Evolutionary conservation across 2,329 filamentous ascomycete genomes (phyloP).

Genomic region (Pyrenochaeta sp.): DNA sequence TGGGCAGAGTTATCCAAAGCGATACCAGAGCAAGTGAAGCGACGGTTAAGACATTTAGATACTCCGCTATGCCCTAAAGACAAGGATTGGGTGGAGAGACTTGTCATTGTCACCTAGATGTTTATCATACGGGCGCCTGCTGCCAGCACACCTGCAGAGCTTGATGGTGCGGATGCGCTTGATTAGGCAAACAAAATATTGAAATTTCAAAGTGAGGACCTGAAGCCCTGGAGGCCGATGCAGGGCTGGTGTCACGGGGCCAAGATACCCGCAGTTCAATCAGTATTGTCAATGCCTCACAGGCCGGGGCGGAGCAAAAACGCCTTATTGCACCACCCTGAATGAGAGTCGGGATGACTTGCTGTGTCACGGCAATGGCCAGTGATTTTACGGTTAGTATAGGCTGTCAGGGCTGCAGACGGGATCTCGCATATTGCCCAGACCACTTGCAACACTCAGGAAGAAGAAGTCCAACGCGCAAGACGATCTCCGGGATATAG

Average conservation of each 20-base stretch:
- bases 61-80: conserved; percentile 24
- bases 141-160: conserved; percentile 44
- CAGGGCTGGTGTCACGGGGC: conserved; percentile 26
- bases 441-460: conserved; percentile 25
- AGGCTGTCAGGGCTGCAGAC: conserved; percentile 18
- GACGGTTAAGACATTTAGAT: conserved; percentile 43
- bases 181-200: conserved; percentile 39
- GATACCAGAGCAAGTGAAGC: conserved; percentile 42
- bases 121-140: conserved; percentile 34
- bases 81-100: conserved; percentile 31
- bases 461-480: conserved; percentile 10
- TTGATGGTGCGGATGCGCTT: conserved; percentile 32
- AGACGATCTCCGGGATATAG: background rate
- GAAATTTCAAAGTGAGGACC: conserved; percentile 18
- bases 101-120: conserved; percentile 42
- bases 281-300: conserved; percentile 19
- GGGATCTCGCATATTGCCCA: conserved; percentile 36
- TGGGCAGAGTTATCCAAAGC: conserved; percentile 23
- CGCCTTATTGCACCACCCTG: conserved; percentile 27
- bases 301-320: conserved; percentile 22
- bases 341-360: conserved; percentile 28
- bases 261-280: conserved; percentile 8
- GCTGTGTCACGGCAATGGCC: conserved; percentile 35
- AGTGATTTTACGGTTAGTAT: conserved; percentile 27
- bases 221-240: conserved; percentile 8